phyloP scores from a whole-genome alignment of 345 rosid species.

The Chamaenerion angustifolium region DNA sequence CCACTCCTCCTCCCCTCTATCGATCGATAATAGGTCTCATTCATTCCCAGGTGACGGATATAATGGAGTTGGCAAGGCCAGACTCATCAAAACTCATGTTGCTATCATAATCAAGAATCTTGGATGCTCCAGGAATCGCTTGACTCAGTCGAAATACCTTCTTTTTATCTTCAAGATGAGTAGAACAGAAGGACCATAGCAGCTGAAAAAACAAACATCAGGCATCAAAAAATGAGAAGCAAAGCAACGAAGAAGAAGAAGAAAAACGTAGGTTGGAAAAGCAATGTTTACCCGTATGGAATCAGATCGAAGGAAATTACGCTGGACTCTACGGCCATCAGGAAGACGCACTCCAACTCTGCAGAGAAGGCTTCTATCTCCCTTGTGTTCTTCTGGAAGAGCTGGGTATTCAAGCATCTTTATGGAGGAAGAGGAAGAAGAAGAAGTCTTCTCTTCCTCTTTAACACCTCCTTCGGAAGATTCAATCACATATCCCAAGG shows the following conservation, averaged over 20 bases:
- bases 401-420: slow-evolving; percentile 49
- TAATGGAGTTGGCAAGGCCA: slow-evolving; percentile 82
- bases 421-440: slow-evolving; percentile 18
- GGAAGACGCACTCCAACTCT: slow-evolving; percentile 95
- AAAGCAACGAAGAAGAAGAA: too few relatives aligned
- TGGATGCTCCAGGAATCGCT: slow-evolving; percentile 79
- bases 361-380: slow-evolving; percentile 59
- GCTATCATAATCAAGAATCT: slow-evolving; percentile 52
- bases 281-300: slow-evolving; percentile 47
- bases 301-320: slow-evolving; percentile 67
- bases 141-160: slow-evolving; percentile 65
- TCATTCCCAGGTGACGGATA: slow-evolving; percentile 65
- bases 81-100: slow-evolving; percentile 67
- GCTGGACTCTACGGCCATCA: slow-evolving; percentile 76
- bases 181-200: slow-evolving; percentile 78
- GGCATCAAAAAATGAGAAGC: background rate
- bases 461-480: too few relatives aligned
- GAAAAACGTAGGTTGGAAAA: background rate
- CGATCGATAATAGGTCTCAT: background rate
- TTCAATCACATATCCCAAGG: slow-evolving; percentile 28
- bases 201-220: slow-evolving; percentile 31
- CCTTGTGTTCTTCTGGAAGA: slow-evolving; percentile 77
- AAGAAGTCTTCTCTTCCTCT: too few relatives aligned
- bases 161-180: slow-evolving; percentile 38
- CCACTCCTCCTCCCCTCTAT: too few relatives aligned